Percentiles rank a stretch among this genome's conserved stretches.
These are phyloP conservation scores for Ceratobasidium sp. DNA, from an alignment of 1,284 basidiomycete species.

Conservation along the genomic window DNA sequence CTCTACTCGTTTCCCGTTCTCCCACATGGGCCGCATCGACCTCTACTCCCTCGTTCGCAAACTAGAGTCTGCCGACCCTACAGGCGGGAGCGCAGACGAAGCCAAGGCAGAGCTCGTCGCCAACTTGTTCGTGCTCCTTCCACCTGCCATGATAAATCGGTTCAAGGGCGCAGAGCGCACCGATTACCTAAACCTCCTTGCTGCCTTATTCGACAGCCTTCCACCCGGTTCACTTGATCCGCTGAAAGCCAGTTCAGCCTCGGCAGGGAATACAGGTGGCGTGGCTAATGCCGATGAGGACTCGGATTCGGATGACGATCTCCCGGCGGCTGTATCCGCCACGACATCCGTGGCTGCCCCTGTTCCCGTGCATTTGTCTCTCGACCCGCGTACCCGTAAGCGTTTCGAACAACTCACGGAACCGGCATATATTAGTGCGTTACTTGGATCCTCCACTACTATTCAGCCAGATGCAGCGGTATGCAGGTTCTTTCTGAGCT, in stretches of 20 bases:
- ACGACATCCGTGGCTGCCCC: constrained; percentile 44
- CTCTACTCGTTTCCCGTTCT: constrained; percentile 58
- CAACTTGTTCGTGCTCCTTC: constrained; percentile 67
- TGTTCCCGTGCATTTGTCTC: constrained; percentile 51
- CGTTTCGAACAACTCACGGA: constrained; percentile 61
- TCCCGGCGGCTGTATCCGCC: constrained; percentile 50
- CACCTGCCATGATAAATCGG: constrained; percentile 55
- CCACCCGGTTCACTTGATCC: constrained; percentile 62
- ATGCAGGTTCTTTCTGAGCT: constrained; percentile 62
- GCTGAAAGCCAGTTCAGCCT: constrained; percentile 46
- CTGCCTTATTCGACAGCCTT: constrained; percentile 60
- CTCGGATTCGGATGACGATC: constrained; percentile 57
- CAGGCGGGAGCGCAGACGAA: constrained; percentile 51
- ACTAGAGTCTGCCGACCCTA: constrained; percentile 46
- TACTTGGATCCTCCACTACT: constrained; percentile 54
- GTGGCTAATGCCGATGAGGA: constrained; percentile 49
- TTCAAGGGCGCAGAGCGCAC: constrained; percentile 54
- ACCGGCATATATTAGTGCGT: constrained; percentile 59
- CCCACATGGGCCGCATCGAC: constrained; percentile 51
- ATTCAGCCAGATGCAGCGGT: constrained; percentile 54
- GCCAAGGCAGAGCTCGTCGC: constrained; percentile 65
- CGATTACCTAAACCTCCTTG: constrained; percentile 63
- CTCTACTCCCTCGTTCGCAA: constrained; percentile 41
- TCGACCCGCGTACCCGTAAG: constrained; percentile 65
- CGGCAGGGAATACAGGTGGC: constrained; percentile 19